phyloP scores from a whole-genome alignment of 306 rosid species.

The Lathyrus aphaca region DNA sequence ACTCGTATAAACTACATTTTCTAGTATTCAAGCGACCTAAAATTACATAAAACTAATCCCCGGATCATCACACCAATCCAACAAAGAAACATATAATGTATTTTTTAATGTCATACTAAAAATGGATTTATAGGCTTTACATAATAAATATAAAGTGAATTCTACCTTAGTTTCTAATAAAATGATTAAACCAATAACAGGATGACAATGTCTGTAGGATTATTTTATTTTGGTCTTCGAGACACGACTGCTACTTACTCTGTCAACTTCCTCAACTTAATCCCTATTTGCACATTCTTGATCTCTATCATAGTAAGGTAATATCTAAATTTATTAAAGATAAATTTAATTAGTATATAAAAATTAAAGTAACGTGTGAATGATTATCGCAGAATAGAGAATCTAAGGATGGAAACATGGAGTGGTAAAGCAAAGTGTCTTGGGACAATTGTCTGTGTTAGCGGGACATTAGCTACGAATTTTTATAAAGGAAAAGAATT shows the following conservation, averaged over 20 bases:
- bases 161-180: neutral
- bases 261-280: slow-evolving; percentile 61
- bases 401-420: slow-evolving; percentile 33
- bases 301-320: slow-evolving; percentile 52
- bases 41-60: too few relatives aligned
- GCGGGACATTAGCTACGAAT: slow-evolving; percentile 55
- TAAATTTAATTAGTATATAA: neutral
- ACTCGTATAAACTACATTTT: too few relatives aligned
- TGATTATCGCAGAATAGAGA: slow-evolving; percentile 52
- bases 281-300: slow-evolving; percentile 65
- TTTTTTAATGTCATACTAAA: too few relatives aligned
- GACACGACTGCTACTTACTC: slow-evolving; percentile 77
- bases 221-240: slow-evolving; percentile 65
- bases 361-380: neutral
- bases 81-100: too few relatives aligned
- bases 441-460: slow-evolving; percentile 62
- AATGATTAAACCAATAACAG: slow-evolving; percentile 37
- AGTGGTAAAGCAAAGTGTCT: slow-evolving; percentile 50
- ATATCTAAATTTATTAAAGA: neutral
- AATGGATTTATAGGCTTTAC: too few relatives aligned
- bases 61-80: too few relatives aligned
- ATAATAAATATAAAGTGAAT: neutral
- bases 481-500: slow-evolving; percentile 60
- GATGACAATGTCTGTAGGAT: slow-evolving; percentile 55
- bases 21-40: too few relatives aligned